Evolutionary conservation across 768 basidiomycete species (phyloP), one percentile per base, ranked within the genome.

Genomic region (Phaffia australis): DNA sequence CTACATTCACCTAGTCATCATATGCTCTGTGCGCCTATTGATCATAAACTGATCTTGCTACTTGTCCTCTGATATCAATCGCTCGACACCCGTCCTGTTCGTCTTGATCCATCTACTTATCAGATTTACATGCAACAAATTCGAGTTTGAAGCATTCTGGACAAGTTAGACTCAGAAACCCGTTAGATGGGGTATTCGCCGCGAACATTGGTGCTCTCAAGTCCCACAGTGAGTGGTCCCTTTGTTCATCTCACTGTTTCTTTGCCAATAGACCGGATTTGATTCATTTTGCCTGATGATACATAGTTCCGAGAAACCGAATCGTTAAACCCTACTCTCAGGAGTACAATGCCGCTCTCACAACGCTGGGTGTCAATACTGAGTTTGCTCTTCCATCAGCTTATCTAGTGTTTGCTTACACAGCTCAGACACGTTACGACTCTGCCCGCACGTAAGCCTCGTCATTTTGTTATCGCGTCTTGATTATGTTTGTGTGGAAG

Each of bases 41-140:
- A 11, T 42, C 35, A 42, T 11, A 42, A 11, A 11, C 35, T 42
- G 35, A 42, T 42, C 35, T 42, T 42, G 35, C 11, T 5, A 5
- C 77, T 64, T 19, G 2, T 56, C 29, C 62, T 19, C 62, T 58
- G 58, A 18, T 18, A 81, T 65, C 79, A 81, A 15, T 70, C 25
- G 42, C 3, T 27, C 27, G 77, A 78, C 58, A 42, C 35, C 35
- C 11, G 78, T 74, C 63, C 69, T 80, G 2, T 80, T 80, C 75
- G 80, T 85, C 19, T 81, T 81, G 65, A 76, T 83, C 47, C 81
- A 85, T 42, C 80, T 78, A 69, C 84, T 80, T 7, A 79, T 86
- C 48, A 87, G 88, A 85, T 74, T 87, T 87, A 74, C 79, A 74
- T 55, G 85, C 81, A 0, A 81, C 89, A 59, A 88, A 88, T 21